Base-by-base conservation (phyloP, 2,329 filamentous ascomycete genomes). In the Colletotrichum sp. region DNA sequence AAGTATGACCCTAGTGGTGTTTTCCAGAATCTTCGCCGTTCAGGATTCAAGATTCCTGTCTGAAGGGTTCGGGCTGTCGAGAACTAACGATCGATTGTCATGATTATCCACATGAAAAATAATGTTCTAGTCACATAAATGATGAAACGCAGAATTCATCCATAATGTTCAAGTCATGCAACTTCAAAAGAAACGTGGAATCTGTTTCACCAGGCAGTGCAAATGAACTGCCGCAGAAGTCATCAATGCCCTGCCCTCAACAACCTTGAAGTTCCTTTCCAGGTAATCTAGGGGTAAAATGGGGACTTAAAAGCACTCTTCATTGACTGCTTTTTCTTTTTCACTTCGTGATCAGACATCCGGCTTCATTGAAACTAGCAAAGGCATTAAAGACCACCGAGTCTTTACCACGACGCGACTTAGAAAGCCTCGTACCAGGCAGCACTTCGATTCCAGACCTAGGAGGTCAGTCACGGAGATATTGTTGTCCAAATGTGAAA, bases 1-100 rank as follows among this genome's bases (percentile, higher is more conserved):
- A 84, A 83, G 75, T 87, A 86, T 56, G 85, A 87, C 61, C 84
- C 84, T 2, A 64, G 78, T 2, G 81, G 83, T 3, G 81, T 86
- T 8, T 87, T 86, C 74, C 84, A 86, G 75, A 85, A 78, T 5
- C 77, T 83, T 30, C 79, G 80, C 5, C 70, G 72, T 27, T 82
- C 83, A 39, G 83, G 83, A 5, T 83, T 84, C 68, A 83, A 83
- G 76, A 80, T 84, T 30, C 80, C 80, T 13, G 36, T 39, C 13
- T 48, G 39, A 48, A 12, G 1, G 1, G 39, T 48, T n/a, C 1
- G 39, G 39, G 39, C 39, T 48, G 0, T 48, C 9, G 1, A 48
- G 3, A n/a, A 2, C 39, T 4, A 7, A n/a, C 36, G 0, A 48
- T n/a, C 39, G 2, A 12, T 48, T 0, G n/a, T 2, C 0, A 48